Percentiles rank a stretch among this genome's conserved stretches.
Evolutionary conservation across 1,284 basidiomycete genomes (phyloP).

Genomic region (Ustilago esculenta): DNA sequence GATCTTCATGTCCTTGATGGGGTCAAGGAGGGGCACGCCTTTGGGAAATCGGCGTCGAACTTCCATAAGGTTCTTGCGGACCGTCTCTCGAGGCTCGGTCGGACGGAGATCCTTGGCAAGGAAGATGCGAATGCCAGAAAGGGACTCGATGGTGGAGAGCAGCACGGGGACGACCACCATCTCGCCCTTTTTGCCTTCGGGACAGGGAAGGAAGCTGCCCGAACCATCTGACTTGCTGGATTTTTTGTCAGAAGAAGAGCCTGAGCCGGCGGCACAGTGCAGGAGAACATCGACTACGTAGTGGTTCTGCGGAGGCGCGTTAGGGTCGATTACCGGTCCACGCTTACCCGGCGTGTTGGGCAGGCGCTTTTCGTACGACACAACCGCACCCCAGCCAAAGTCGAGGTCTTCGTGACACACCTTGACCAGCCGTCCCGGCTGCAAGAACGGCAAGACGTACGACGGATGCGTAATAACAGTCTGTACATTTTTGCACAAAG

Average conservation of each 20-base stretch:
- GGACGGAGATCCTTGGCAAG: conserved; percentile 88
- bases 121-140: conserved; percentile 87
- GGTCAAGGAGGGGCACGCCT: conserved; percentile 89
- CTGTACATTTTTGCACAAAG: conserved; percentile 84
- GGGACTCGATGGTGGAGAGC: conserved; percentile 83
- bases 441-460: conserved; percentile 91
- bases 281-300: conserved; percentile 95
- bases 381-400: conserved; percentile 95
- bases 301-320: conserved; percentile 85
- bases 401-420: conserved; percentile 86
- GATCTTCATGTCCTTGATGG: conserved; percentile 94
- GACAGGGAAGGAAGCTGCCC: conserved; percentile 46
- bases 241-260: conserved; percentile 26
- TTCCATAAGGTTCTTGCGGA: conserved; percentile 88
- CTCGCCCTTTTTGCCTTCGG: conserved; percentile 67
- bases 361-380: conserved; percentile 88
- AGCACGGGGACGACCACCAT: conserved; percentile 89
- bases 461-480: conserved; percentile 93
- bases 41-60: conserved; percentile 85
- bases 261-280: conserved; percentile 77
- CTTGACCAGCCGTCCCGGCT: conserved; percentile 88
- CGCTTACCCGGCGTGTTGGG: conserved; percentile 63
- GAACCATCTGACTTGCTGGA: conserved; percentile 10
- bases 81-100: conserved; percentile 79
- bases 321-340: conserved; percentile 45